Evolutionary conservation across 2,329 filamentous ascomycete species (phyloP).

Genomic region (Mariannaea sp.): DNA sequence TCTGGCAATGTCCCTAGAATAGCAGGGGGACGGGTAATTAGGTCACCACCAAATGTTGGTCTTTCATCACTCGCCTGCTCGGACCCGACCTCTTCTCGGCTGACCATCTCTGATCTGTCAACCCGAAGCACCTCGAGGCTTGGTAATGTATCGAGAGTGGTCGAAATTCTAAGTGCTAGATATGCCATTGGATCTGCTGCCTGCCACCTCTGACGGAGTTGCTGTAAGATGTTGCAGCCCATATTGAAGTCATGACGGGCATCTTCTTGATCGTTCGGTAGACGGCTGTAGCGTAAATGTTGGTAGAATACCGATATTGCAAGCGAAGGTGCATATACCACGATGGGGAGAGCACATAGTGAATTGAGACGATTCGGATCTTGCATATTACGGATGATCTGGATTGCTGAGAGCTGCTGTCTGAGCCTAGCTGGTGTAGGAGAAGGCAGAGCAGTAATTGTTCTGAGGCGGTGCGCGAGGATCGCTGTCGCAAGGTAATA

Average conservation of each 20-base stretch:
- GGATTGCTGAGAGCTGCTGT: constrained; percentile 1
- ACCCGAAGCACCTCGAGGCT: background rate
- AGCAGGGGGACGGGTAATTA: background rate
- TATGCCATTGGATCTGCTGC: constrained; percentile 1
- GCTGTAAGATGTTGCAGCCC: background rate
- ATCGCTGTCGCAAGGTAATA: background rate
- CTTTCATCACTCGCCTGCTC: background rate
- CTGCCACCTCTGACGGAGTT: background rate
- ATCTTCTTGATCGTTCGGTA: constrained; percentile 1
- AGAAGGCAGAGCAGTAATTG: background rate
- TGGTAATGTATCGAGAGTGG: background rate
- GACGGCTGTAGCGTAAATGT: background rate
- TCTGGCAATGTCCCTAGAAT: background rate
- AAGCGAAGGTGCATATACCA: background rate
- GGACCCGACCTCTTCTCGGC: background rate
- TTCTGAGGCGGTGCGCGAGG: background rate
- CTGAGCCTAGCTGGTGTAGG: background rate
- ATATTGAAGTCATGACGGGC: background rate
- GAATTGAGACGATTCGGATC: background rate
- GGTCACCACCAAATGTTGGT: background rate
- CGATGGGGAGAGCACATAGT: background rate
- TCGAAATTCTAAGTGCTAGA: background rate
- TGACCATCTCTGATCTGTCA: background rate
- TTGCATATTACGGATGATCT: background rate
- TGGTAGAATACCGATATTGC: constrained; percentile 1